phyloP scores from a whole-genome alignment of 306 rosid species.

The Malus asiatica region DNA sequence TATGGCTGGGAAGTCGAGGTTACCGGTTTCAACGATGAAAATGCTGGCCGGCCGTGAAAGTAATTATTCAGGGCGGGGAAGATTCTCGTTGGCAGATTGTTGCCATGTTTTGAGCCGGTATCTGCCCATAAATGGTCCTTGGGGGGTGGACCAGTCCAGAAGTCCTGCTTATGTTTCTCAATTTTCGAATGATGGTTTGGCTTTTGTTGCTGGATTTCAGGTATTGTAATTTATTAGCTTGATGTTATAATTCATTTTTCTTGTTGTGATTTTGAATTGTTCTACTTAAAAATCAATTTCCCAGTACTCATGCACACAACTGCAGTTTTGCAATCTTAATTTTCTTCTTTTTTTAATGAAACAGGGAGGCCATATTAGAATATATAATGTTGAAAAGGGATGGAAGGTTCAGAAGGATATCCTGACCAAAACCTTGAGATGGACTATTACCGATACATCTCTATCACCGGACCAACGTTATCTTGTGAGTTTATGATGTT shows the following conservation, averaged over 20 bases:
- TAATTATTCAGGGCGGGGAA: constrained; percentile 70
- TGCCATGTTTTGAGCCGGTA: constrained; percentile 84
- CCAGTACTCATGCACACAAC: not conserved
- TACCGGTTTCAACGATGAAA: constrained; percentile 76
- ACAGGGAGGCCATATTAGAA: constrained; percentile 76
- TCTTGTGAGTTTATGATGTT: constrained; percentile 56
- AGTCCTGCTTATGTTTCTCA: constrained; percentile 87
- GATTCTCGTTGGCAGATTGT: constrained; percentile 79
- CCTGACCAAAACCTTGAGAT: constrained; percentile 64
- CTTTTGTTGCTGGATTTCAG: constrained; percentile 83
- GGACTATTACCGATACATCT: constrained; percentile 93
- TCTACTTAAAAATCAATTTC: not conserved
- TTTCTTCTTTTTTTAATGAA: not conserved
- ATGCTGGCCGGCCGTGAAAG: constrained; percentile 84
- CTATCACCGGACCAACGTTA: constrained; percentile 63
- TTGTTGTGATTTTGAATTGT: not conserved
- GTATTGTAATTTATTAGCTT: constrained; percentile 19
- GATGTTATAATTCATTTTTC: not conserved
- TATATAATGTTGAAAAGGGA: constrained; percentile 70
- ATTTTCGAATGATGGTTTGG: constrained; percentile 82
- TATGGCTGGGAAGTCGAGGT: constrained; percentile 41
- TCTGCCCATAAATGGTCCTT: constrained; percentile 87
- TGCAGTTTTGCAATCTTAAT: not conserved
- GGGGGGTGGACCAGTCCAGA: constrained; percentile 64
- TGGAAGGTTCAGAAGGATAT: constrained; percentile 83